These are phyloP conservation scores for Fusarium multiceps DNA, from an alignment of 2,329 filamentous ascomycete species.

Conservation along the genomic window DNA sequence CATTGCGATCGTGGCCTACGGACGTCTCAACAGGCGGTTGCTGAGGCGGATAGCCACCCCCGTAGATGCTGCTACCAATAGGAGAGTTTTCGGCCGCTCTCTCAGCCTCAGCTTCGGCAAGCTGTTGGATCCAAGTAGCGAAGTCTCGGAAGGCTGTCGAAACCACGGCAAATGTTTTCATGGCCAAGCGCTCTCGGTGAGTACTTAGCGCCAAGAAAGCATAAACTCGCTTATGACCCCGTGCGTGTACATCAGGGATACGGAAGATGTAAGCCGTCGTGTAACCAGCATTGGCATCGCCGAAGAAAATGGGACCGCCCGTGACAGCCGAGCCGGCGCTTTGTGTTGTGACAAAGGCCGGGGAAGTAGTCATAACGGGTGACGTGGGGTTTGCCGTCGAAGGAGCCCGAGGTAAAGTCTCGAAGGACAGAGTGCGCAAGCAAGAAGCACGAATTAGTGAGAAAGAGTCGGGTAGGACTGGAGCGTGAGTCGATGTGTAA, in stretches of 20 bases:
- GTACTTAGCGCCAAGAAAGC: constrained; percentile 74
- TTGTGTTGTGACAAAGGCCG: constrained; percentile 66
- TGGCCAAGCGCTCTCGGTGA: constrained; percentile 71
- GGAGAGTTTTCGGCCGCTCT: constrained; percentile 59
- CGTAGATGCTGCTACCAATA: constrained; percentile 55
- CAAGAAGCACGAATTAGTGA: constrained; percentile 75
- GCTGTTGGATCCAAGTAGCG: constrained; percentile 72
- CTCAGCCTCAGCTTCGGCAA: constrained; percentile 73
- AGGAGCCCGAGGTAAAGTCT: constrained; percentile 70
- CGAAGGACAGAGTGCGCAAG: constrained; percentile 73
- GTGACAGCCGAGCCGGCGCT: constrained; percentile 65
- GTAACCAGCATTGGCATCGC: constrained; percentile 72
- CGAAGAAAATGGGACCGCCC: constrained; percentile 76
- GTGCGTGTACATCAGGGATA: constrained; percentile 74
- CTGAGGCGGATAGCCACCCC: constrained; percentile 48
- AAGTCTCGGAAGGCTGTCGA: constrained; percentile 72
- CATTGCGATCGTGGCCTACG: constrained; percentile 53
- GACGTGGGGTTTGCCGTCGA: constrained; percentile 55
- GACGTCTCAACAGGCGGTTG: constrained; percentile 48
- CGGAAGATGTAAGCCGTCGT: constrained; percentile 78
- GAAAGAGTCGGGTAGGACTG: constrained; percentile 70
- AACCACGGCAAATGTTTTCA: constrained; percentile 73
- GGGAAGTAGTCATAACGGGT: constrained; percentile 53
- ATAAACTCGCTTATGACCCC: constrained; percentile 76
- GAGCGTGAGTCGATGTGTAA: constrained; percentile 76